Conservation (phyloP, 306 rosid species). For the Prunus fruticosa region DNA sequence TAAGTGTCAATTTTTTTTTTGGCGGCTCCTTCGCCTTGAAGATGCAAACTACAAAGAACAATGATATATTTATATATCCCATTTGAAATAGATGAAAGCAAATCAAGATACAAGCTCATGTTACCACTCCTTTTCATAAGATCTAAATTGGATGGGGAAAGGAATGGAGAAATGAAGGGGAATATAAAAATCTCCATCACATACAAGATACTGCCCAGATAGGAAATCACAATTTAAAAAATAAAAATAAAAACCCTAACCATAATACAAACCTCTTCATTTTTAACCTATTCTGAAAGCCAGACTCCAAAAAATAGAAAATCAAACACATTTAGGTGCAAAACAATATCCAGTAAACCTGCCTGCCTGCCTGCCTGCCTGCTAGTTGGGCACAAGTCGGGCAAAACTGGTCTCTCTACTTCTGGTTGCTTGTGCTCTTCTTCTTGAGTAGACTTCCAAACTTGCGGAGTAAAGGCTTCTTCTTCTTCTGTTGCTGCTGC, state of each 20-base stretch:
- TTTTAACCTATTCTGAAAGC: slow-evolving; percentile 54
- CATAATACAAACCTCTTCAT: slow-evolving; percentile 65
- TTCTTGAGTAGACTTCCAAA: slow-evolving; percentile 94
- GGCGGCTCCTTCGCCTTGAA: background rate
- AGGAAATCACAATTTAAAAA: slow-evolving; percentile 9
- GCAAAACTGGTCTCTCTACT: slow-evolving; percentile 47
- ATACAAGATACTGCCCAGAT: slow-evolving; percentile 24
- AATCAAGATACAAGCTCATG: slow-evolving; percentile 23
- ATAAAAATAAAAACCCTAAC: slow-evolving; percentile 13
- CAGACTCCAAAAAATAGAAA: slow-evolving; percentile 44
- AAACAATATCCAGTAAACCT: slow-evolving; percentile 51
- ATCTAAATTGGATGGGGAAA: slow-evolving; percentile 20
- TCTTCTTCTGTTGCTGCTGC: slow-evolving; percentile 83
- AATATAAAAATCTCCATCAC: slow-evolving; percentile 27
- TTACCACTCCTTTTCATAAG: slow-evolving; percentile 25
- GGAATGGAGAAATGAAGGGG: slow-evolving; percentile 4
- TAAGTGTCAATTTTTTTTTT: too few species aligned
- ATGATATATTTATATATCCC: background rate
- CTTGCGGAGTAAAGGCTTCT: slow-evolving; percentile 82
- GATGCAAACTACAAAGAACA: background rate
- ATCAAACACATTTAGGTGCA: slow-evolving; percentile 48
- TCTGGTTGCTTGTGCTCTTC: slow-evolving; percentile 67
- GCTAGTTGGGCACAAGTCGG: slow-evolving; percentile 18
- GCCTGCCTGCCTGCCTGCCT: slow-evolving; percentile 24
- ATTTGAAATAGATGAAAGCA: slow-evolving; percentile 11